phyloP scores from a whole-genome alignment of 768 basidiomycete species.

The Lanmaoa pseudosensibilis region DNA sequence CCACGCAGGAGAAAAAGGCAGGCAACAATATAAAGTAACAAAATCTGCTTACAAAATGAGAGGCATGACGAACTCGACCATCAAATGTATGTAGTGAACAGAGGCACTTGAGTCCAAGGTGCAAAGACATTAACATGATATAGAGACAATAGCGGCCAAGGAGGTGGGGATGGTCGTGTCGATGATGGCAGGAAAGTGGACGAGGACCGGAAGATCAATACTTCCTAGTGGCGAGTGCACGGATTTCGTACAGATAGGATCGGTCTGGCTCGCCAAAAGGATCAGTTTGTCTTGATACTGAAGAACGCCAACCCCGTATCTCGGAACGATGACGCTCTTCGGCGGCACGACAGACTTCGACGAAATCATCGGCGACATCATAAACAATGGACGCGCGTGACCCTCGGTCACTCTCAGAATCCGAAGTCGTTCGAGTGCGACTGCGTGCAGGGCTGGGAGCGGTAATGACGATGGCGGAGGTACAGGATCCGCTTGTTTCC shows the following conservation, averaged over 20 bases:
- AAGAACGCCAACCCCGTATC: constrained; percentile 74
- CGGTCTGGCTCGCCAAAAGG: constrained; percentile 50
- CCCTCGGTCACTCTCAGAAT: constrained; percentile 71
- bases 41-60: constrained; percentile 29
- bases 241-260: constrained; percentile 74
- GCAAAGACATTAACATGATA: constrained; percentile 19
- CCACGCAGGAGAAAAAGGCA: constrained; percentile 27
- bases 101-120: constrained; percentile 19
- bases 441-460: constrained; percentile 62
- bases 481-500: constrained; percentile 24
- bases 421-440: constrained; percentile 66
- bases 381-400: constrained; percentile 77
- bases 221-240: constrained; percentile 81
- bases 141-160: constrained; percentile 2
- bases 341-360: constrained; percentile 68
- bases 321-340: constrained; percentile 82
- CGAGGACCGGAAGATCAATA: constrained; percentile 46
- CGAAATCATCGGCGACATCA: constrained; percentile 74
- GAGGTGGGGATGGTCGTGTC: neutral
- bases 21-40: constrained; percentile 31
- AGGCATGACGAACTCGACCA: constrained; percentile 22
- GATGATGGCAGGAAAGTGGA: neutral
- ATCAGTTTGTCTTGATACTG: constrained; percentile 21
- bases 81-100: constrained; percentile 24
- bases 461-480: constrained; percentile 36